Evolutionary conservation across 2,329 filamentous ascomycete species (phyloP).

Genomic region (Pseudophaeomoniella oleicola): DNA sequence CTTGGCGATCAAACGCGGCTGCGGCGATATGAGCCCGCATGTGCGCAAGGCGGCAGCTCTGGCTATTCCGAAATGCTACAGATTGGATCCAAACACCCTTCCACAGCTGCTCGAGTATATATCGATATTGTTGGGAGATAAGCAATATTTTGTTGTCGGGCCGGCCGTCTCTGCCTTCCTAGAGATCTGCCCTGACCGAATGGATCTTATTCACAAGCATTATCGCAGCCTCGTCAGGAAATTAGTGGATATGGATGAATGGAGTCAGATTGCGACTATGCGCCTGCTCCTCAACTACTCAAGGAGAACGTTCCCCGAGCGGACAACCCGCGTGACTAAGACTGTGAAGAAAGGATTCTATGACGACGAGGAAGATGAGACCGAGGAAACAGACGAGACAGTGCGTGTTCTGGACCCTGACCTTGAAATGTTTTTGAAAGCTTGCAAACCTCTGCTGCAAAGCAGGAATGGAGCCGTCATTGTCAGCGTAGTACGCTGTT

Average conservation of each 20-base stretch:
- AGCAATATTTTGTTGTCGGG: conserved; percentile 91
- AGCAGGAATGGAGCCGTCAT: conserved; percentile 90
- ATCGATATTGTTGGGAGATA: conserved; percentile 64
- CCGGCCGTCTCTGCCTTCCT: conserved; percentile 81
- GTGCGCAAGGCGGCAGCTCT: conserved; percentile 87
- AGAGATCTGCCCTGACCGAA: conserved; percentile 72
- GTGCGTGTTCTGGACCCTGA: conserved; percentile 60
- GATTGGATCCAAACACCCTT: conserved; percentile 70
- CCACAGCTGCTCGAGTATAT: conserved; percentile 79
- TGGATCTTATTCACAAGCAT: conserved; percentile 82
- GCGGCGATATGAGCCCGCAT: conserved; percentile 84
- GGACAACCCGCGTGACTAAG: conserved; percentile 43
- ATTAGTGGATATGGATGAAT: conserved; percentile 97
- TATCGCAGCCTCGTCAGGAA: conserved; percentile 78
- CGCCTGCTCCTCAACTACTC: conserved; percentile 73
- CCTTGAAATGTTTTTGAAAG: conserved; percentile 63
- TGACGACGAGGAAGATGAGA: conserved; percentile 46
- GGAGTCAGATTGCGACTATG: conserved; percentile 78
- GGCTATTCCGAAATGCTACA: conserved; percentile 90
- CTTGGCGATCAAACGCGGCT: conserved; percentile 85
- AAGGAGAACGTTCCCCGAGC: conserved; percentile 70
- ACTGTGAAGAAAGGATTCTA: conserved; percentile 62
- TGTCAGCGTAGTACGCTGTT: conserved; percentile 71
- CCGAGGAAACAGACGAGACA: conserved; percentile 32
- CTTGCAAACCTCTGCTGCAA: conserved; percentile 70